Percentiles rank a stretch among this genome's conserved stretches.
These are phyloP conservation scores for Punica granatum DNA, from an alignment of 345 rosid species.

Conservation along the genomic window DNA sequence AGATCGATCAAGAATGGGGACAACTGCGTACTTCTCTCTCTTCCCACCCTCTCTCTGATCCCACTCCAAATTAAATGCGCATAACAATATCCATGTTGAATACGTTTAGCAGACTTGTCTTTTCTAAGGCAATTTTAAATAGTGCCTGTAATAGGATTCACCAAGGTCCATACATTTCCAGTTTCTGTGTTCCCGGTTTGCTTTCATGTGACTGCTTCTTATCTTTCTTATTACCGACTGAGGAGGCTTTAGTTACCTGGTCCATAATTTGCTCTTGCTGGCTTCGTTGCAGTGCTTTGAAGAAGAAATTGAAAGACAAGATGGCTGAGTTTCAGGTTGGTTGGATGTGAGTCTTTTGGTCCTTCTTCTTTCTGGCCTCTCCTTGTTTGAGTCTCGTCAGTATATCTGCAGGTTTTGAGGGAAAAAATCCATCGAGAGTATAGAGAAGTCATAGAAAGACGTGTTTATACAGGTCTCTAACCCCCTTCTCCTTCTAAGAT, in stretches of 20 bases:
- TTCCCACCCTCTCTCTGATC: constrained; percentile 11
- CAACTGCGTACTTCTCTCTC: constrained; percentile 51
- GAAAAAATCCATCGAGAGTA: constrained; percentile 89
- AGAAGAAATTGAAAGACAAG: constrained; percentile 87
- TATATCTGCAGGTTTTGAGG: constrained; percentile 51
- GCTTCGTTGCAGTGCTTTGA: constrained; percentile 52
- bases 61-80: background rate
- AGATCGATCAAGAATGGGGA: constrained; percentile 82
- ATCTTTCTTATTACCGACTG: background rate
- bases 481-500: constrained; percentile 2
- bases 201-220: background rate
- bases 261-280: background rate
- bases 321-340: constrained; percentile 85
- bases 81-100: background rate
- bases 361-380: constrained; percentile 4
- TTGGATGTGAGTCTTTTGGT: background rate
- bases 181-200: background rate
- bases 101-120: background rate
- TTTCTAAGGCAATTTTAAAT: background rate
- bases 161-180: background rate
- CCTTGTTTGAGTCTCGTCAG: constrained; percentile 1
- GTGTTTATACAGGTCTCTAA: constrained; percentile 77
- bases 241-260: background rate
- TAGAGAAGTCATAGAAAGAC: constrained; percentile 90
- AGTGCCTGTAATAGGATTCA: background rate